Conservation (phyloP, 2,329 filamentous ascomycete species). For the Lecanicillium sp. region DNA sequence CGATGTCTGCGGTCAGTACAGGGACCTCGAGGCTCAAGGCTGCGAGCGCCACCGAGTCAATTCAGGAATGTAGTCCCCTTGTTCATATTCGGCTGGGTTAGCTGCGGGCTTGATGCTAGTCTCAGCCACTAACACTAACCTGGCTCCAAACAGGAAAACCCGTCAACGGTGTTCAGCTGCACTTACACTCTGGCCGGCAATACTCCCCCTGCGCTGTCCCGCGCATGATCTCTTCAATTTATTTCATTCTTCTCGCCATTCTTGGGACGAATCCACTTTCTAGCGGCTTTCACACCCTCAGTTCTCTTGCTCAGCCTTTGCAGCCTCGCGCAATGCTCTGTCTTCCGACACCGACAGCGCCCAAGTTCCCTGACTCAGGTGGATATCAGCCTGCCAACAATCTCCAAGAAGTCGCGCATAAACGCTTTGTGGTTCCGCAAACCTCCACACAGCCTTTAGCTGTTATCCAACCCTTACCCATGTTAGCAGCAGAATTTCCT, state of each 20-base stretch:
- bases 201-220: not conserved
- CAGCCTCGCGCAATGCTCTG: not conserved
- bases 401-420: constrained; percentile 7
- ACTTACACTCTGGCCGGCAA: constrained; percentile 1
- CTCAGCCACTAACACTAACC: constrained; percentile 8
- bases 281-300: not conserved
- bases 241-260: not conserved
- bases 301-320: not conserved
- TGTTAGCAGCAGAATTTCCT: constrained; percentile 5
- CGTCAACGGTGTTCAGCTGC: constrained; percentile 7
- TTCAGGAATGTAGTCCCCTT: too few relatives aligned
- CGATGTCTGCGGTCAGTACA: too few relatives aligned
- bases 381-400: constrained; percentile 2
- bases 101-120: constrained; percentile 5
- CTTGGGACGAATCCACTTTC: constrained; percentile 9
- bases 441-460: constrained; percentile 6
- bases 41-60: not conserved
- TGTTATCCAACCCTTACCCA: constrained; percentile 11
- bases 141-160: constrained; percentile 7
- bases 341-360: not conserved
- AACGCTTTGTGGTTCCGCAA: constrained; percentile 6
- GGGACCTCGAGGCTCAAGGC: too few relatives aligned
- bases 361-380: constrained; percentile 10
- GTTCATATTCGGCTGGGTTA: constrained; percentile 2
- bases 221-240: not conserved